Base-by-base conservation (phyloP, 225 moss, liverwort and hornwort species). In the Takakia lepidozioides region DNA sequence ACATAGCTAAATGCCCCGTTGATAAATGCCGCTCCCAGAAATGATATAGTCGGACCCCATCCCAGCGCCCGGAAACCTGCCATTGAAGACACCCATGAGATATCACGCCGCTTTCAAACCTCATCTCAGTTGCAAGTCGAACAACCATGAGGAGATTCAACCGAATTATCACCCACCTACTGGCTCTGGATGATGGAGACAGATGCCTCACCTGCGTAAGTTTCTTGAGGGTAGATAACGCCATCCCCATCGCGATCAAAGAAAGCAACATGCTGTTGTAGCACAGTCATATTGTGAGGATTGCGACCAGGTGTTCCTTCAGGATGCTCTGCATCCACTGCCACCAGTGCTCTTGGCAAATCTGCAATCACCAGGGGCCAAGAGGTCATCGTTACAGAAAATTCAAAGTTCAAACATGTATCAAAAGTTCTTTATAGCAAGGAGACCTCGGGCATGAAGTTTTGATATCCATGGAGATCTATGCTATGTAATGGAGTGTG, bases 261-360 rank as follows among this genome's bases (percentile, higher is more conserved):
- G 51, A 65, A 75, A 1, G 75, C 75, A 26, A 65, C 65, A 16
- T 75, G 75, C 51, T 75, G 75, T 50, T 75, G 75, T 41, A 75
- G 38, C 25, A 75, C 75, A 0, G 70, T 75, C 37, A 70, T 66
- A 28, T 71, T 70, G 32, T 82, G 73, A 25, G 72, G 81, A 28
- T 51, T 3, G 4, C 73, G 64, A 0, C 69, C 55, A 10, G 59
- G 55, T 0, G 80, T 80, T 1, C 84, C 84, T 44, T 81, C 80
- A 0, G 84, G 83, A 3, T 83, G 75, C 13, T 73, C 18, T 0
- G 67, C 72, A 38, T 81, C 80, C 30, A 76, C 80, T 0, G 76
- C 81, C 10, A 54, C 73, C 49, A 70, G 49, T 3, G 80, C 80
- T 59, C 80, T 69, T 8, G 84, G 73, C 3, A 76, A 29, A 48